A percentile compares a stretch with the other conserved stretches of the same genome.
Conservation (phyloP, 208 protist genomes). For the Trypanosomatidae sp. region DNA sequence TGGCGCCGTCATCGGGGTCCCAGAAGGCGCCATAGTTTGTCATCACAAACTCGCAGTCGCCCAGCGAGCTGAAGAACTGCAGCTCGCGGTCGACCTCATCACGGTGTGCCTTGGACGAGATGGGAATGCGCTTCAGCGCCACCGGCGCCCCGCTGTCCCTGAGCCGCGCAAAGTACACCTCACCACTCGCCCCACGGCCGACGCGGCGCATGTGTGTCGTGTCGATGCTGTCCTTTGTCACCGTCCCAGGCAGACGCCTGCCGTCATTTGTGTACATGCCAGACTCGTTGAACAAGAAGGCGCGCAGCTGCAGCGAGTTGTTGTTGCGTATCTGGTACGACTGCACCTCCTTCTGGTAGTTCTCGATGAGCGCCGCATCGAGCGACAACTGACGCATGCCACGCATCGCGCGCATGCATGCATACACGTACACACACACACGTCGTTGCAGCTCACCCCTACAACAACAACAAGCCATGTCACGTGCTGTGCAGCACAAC, state of each 20-base stretch:
- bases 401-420: too few relatives aligned
- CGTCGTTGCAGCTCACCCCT: too few relatives aligned
- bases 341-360: slow-evolving; percentile 49
- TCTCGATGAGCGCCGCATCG: slow-evolving; percentile 48
- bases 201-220: slow-evolving; percentile 35
- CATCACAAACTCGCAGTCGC: slow-evolving; percentile 75
- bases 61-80: slow-evolving; percentile 62
- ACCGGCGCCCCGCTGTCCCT: slow-evolving; percentile 58
- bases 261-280: slow-evolving; percentile 83
- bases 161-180: slow-evolving; percentile 56
- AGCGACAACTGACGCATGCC: too few relatives aligned
- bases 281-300: slow-evolving; percentile 69
- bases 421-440: too few relatives aligned
- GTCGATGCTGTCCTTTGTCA: slow-evolving; percentile 78
- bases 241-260: slow-evolving; percentile 37
- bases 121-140: slow-evolving; percentile 78
- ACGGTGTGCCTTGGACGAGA: slow-evolving; percentile 73
- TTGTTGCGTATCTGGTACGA: slow-evolving; percentile 85
- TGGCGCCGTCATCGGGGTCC: slow-evolving; percentile 66
- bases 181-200: slow-evolving; percentile 60
- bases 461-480: too few relatives aligned
- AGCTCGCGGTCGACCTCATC: slow-evolving; percentile 81
- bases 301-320: slow-evolving; percentile 75
- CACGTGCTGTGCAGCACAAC: too few relatives aligned
- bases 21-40: slow-evolving; percentile 82